Evolutionary conservation across 2,329 filamentous ascomycete genomes (phyloP).

Genomic region (Xylaria sp.): DNA sequence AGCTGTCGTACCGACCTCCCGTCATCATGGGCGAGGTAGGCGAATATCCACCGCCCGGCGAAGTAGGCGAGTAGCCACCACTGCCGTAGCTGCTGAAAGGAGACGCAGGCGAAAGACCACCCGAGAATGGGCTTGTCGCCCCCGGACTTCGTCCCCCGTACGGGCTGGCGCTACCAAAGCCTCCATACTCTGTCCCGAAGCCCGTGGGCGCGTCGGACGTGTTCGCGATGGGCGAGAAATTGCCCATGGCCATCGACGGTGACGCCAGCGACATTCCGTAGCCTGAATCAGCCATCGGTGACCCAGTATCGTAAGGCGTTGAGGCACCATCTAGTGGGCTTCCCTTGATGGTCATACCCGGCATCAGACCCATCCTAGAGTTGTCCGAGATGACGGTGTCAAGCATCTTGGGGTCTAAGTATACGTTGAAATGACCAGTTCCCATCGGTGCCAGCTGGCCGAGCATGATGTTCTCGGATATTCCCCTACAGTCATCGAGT

Average conservation of each 20-base stretch:
- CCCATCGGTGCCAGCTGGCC: constrained; percentile 97
- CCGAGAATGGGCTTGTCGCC: constrained; percentile 74
- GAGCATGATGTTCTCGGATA: constrained; percentile 98
- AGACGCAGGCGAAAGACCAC: constrained; percentile 67
- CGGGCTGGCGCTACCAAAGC: constrained; percentile 63
- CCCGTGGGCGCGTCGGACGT: constrained; percentile 72
- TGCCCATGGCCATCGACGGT: constrained; percentile 57
- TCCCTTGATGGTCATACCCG: constrained; percentile 76
- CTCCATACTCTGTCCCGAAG: constrained; percentile 65
- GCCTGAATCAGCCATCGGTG: constrained; percentile 74
- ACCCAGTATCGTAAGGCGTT: constrained; percentile 91
- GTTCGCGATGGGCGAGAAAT: constrained; percentile 78
- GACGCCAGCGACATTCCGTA: constrained; percentile 62
- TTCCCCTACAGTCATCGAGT: constrained; percentile 95
- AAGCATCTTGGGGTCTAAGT: constrained; percentile 92
- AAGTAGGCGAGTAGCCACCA: constrained; percentile 73
- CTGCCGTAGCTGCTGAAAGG: constrained; percentile 60
- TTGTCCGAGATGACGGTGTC: constrained; percentile 94
- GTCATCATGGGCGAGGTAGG: constrained; percentile 73
- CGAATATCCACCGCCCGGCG: constrained; percentile 73
- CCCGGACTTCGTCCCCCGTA: constrained; percentile 69
- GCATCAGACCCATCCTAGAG: constrained; percentile 80
- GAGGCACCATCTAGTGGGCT: constrained; percentile 79
- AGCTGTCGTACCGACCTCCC: constrained; percentile 58
- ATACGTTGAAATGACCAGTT: constrained; percentile 92